These are phyloP conservation scores for Neotropicomus parvogracilis DNA, from an alignment of 1,284 basidiomycete genomes.

Conservation along the genomic window DNA sequence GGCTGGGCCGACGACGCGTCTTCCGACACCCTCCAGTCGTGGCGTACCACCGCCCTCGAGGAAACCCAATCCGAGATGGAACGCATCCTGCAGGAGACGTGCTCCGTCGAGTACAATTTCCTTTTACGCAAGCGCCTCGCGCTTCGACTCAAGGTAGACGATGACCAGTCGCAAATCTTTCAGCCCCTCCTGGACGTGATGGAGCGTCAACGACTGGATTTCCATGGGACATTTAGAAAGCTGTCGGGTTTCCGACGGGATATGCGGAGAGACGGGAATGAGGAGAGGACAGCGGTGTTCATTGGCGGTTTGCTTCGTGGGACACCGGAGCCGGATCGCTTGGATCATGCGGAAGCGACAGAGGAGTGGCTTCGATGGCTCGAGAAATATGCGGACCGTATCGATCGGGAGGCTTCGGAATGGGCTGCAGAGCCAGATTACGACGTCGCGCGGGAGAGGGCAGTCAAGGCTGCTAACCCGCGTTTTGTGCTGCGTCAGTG, in stretches of 20 bases:
- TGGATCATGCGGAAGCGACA: conserved; percentile 44
- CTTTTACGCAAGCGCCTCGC: conserved; percentile 80
- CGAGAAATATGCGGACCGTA: conserved; percentile 58
- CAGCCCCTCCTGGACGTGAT: conserved; percentile 69
- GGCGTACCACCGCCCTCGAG: conserved; percentile 56
- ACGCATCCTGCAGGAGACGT: conserved; percentile 50
- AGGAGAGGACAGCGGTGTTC: conserved; percentile 35
- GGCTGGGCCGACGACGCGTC: conserved; percentile 64
- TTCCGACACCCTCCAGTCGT: conserved; percentile 55
- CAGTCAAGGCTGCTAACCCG: conserved; percentile 64
- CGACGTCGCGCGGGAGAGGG: conserved; percentile 42
- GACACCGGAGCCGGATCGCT: conserved; percentile 42
- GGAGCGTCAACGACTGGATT: conserved; percentile 71
- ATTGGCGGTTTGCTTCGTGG: conserved; percentile 48
- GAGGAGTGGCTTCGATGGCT: conserved; percentile 66
- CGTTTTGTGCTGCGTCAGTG: conserved; percentile 90
- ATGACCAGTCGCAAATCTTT: conserved; percentile 60
- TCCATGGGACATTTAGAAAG: conserved; percentile 75
- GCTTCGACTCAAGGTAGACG: conserved; percentile 48
- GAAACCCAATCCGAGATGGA: conserved; percentile 58
- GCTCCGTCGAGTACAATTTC: conserved; percentile 56
- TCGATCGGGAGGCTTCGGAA: conserved; percentile 52
- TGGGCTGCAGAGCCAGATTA: conserved; percentile 35
- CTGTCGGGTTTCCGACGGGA: conserved; percentile 64
- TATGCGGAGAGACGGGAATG: conserved; percentile 28